Evolutionary conservation across 2,329 filamentous ascomycete genomes (phyloP).

Genomic region (Exophiala viscosa): DNA sequence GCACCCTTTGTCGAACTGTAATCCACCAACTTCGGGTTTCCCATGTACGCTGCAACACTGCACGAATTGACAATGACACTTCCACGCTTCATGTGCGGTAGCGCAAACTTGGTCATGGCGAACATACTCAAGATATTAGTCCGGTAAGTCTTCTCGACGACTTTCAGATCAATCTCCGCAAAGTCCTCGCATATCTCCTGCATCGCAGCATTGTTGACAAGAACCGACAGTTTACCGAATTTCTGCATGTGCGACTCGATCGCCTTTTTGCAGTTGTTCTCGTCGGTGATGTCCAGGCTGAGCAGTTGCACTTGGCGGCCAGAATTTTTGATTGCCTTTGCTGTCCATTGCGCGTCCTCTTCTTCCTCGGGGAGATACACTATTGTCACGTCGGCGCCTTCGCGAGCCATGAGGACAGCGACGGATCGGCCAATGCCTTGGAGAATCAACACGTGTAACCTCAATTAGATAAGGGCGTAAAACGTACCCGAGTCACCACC

Average conservation of each 20-base stretch:
- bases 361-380: slow-evolving; percentile 56
- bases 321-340: slow-evolving; percentile 51
- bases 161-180: slow-evolving; percentile 51
- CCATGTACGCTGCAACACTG: slow-evolving; percentile 54
- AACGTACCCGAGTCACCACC: slow-evolving; percentile 48
- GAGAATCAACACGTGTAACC: not conserved
- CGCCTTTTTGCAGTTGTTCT: slow-evolving; percentile 48
- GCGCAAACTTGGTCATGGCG: slow-evolving; percentile 55
- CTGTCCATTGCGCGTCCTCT: slow-evolving; percentile 53
- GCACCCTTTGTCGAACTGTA: slow-evolving; percentile 58
- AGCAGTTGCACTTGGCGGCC: slow-evolving; percentile 48
- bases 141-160: slow-evolving; percentile 55
- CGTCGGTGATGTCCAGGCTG: slow-evolving; percentile 48
- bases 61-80: slow-evolving; percentile 55
- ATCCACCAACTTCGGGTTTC: slow-evolving; percentile 50
- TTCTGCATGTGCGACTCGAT: slow-evolving; percentile 54
- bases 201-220: slow-evolving; percentile 54
- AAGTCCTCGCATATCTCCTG: slow-evolving; percentile 51
- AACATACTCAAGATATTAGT: slow-evolving; percentile 58
- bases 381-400: slow-evolving; percentile 56
- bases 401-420: slow-evolving; percentile 55
- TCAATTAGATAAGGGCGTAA: not conserved
- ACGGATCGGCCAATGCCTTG: slow-evolving; percentile 52
- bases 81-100: slow-evolving; percentile 51
- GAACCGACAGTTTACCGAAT: slow-evolving; percentile 43